A percentile compares a stretch with the other conserved stretches of the same genome.
These are phyloP conservation scores for Suillus ampliporus DNA, from an alignment of 768 basidiomycete genomes.

Conservation along the genomic window DNA sequence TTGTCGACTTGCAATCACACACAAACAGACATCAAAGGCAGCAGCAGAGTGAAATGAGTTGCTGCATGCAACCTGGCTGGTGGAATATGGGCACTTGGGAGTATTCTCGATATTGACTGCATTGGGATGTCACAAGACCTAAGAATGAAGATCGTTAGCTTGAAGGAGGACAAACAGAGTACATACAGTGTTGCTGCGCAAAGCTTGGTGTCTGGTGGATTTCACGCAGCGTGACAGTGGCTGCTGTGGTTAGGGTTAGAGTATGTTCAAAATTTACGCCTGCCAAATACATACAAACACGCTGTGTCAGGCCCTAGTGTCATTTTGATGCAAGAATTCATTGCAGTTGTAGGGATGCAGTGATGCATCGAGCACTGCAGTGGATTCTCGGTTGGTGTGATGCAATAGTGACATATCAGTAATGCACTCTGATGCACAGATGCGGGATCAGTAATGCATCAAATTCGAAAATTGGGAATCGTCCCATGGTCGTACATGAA, in stretches of 20 bases:
- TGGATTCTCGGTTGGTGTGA: too few species aligned
- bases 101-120: too few species aligned
- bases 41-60: slow-evolving; percentile 28
- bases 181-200: background rate
- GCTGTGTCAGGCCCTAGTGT: too few species aligned
- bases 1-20: background rate
- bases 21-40: background rate
- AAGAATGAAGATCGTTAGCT: slow-evolving; percentile 30
- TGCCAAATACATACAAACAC: background rate
- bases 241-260: background rate
- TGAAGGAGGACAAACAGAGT: background rate
- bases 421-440: too few species aligned
- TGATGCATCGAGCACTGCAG: background rate
- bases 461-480: too few species aligned
- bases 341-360: background rate
- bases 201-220: background rate
- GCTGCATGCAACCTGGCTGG: too few species aligned
- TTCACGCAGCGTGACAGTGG: background rate
- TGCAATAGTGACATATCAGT: too few species aligned
- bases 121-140: slow-evolving; percentile 34
- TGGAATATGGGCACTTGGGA: too few species aligned
- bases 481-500: too few species aligned
- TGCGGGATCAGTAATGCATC: too few species aligned
- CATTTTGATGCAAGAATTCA: too few species aligned
- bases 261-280: background rate